Base-by-base conservation (phyloP, 2,329 filamentous ascomycete genomes). In the Curvularia eragrostidis region DNA sequence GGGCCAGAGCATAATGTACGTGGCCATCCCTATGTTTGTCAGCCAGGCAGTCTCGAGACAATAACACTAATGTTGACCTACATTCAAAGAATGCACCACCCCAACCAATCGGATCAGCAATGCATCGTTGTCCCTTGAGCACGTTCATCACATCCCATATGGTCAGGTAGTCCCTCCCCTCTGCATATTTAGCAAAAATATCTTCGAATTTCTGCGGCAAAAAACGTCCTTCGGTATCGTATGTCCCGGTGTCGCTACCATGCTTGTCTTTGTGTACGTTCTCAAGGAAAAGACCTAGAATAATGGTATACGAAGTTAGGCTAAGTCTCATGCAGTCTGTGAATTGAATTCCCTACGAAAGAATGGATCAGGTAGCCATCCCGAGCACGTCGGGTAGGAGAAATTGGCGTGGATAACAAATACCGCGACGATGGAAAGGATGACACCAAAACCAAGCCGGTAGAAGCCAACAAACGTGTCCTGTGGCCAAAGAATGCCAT, bases 1-100 rank as follows among this genome's bases (percentile, higher is more conserved):
- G 10, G 64, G 64, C 63, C 64, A 67, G 3, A 67, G 57, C 23
- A 65, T 32, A n/a, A 63, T 64, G 36, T 64, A 67, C 52, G 60
- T 56, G 1, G 64, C 63, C 15, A 65, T 55, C 64, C 64, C 64
- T 67, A 13, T 12, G 28, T 23, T 42, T 15, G 18, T 42, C 6
- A 42, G 39, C 4, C 2, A 13, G 2, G 3, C 10, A 15, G 2
- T 3, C 13, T 23, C 19, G 30, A 48, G 13, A 24, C 34, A 19
- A 21, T 5, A 36, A 18, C 8, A 30, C 21, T 18, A 4, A 23
- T 23, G 13, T 18, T 3, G 3, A 59, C 58, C 52, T 43, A 65
- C 64, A 67, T 52, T 65, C 63, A n/a, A 65, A 43, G 3, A 53
- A 61, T 0, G 63, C 64, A 21, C 63, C 63, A 39, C 65, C 62